Evolutionary conservation across 805 yeast species (phyloP), one percentile per base, ranked within the genome.

Genomic region (Ogataea zsoltii): DNA sequence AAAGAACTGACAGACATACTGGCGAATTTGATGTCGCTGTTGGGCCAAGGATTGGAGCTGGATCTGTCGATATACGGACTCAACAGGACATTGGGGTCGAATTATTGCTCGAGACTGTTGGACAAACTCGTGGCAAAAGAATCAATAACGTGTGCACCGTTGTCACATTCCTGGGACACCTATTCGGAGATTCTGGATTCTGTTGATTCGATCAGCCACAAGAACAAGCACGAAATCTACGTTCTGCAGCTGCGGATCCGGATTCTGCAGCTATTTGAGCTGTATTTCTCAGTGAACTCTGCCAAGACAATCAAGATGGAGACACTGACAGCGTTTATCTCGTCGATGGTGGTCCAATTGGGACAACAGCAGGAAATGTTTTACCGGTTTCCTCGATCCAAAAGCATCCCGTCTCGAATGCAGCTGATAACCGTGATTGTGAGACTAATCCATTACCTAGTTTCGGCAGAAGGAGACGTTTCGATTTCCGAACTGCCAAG

Each of bases 31-130:
- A 52, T 56, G 16, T 50, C 58, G 1, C 45, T 61, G 19, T 33
- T 66, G 33, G 57, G 72, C 12, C 71, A 72, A 18, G 81, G 75
- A 7, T 57, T 74, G 3, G 71, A 72, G 0, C 54, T 66, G 3
- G 75, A 70, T 47, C 71, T 76, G 54, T 64, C 70, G 53, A 66
- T 79, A 37, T 76, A 67, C 53, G 86, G 88, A 0, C 61, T 83
- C 38, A 82, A 79, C 56, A 57, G 83, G 46, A 49, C 70, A 3
- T 42, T 79, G 25, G 88, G 88, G 0, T 76, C 77, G 51, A 79
- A 77, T 48, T 44, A 50, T 1, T 78, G 75, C 54, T 63, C 70
- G 23, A 50, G 49, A 11, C 66, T 76, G 15, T 54, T 82, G 28
- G 74, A 73, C 16, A 59, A 66, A 23, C 57, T 77, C 3, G 63